Percentiles rank a stretch among this genome's conserved stretches.
Evolutionary conservation across 164 flowering plant genomes (phyloP).

Genomic region (Akebia trifoliata): DNA sequence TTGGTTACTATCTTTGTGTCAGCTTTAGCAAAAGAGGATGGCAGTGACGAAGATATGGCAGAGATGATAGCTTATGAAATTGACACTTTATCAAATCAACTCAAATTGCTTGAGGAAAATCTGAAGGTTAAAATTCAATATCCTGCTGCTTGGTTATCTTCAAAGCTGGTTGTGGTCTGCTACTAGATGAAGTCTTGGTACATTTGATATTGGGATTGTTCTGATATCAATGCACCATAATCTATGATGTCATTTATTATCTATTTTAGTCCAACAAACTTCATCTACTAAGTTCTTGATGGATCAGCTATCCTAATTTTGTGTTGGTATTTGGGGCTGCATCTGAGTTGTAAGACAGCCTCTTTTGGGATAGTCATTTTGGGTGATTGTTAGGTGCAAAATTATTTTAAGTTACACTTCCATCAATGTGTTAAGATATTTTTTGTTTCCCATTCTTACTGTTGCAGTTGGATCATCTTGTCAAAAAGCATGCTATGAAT

Average conservation of each 20-base stretch:
- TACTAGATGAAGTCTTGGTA: background rate
- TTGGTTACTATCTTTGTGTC: conserved; percentile 14
- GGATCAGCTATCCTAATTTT: no score
- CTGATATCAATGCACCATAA: background rate
- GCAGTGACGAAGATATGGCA: conserved; percentile 81
- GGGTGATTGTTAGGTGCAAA: no score
- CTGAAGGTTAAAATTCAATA: conserved; percentile 55
- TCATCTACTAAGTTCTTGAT: no score
- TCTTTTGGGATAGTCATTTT: no score
- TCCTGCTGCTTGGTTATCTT: background rate
- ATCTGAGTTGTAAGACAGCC: no score
- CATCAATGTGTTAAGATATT: no score
- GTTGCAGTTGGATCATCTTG: no score
- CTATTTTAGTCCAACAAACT: background rate
- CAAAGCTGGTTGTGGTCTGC: background rate
- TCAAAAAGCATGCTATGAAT: no score
- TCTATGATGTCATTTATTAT: background rate
- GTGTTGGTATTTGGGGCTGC: no score
- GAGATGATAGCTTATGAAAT: conserved; percentile 86
- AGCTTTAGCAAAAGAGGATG: conserved; percentile 78
- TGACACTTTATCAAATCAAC: conserved; percentile 48
- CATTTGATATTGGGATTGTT: background rate
- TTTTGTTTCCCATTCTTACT: no score
- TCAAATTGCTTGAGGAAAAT: conserved; percentile 67
- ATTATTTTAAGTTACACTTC: no score